phyloP scores from a whole-genome alignment of 225 moss, liverwort and hornwort species.

The Thuidium tamariscinum region DNA sequence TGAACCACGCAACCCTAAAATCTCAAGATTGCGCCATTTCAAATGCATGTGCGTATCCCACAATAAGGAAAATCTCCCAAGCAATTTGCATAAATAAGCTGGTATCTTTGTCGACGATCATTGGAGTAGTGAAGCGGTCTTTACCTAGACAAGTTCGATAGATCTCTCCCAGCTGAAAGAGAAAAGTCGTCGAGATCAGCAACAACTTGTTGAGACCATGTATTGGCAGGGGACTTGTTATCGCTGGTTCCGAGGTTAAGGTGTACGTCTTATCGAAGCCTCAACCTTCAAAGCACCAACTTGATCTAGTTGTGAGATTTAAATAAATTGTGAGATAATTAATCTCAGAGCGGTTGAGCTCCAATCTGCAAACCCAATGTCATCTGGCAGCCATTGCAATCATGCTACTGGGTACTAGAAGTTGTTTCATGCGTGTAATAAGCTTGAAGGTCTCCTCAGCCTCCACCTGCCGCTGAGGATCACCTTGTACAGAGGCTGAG shows the following conservation, averaged over 20 bases:
- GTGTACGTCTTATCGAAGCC: not conserved
- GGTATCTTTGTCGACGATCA: not conserved
- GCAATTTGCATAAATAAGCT: not conserved
- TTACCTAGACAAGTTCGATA: constrained; percentile 52
- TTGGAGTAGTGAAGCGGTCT: not conserved
- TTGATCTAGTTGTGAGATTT: not conserved
- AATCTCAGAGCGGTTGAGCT: not conserved
- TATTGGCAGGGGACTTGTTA: not conserved
- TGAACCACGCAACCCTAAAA: not conserved
- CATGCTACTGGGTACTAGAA: constrained; percentile 26
- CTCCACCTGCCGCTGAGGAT: constrained; percentile 80
- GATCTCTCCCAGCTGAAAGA: constrained; percentile 48
- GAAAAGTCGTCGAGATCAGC: constrained; percentile 31
- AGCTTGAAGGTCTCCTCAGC: constrained; percentile 97
- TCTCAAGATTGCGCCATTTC: not conserved
- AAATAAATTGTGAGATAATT: not conserved
- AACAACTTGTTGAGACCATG: constrained; percentile 10
- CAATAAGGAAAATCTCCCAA: not conserved
- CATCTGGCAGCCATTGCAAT: constrained; percentile 23
- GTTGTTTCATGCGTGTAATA: constrained; percentile 64
- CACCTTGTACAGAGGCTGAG: constrained; percentile 51
- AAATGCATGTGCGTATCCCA: not conserved
- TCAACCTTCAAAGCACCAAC: not conserved
- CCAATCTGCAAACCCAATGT: not conserved
- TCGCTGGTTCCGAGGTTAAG: not conserved